These are phyloP conservation scores for Monilinia fructicola DNA, from an alignment of 2,329 filamentous ascomycete species.

Conservation along the genomic window DNA sequence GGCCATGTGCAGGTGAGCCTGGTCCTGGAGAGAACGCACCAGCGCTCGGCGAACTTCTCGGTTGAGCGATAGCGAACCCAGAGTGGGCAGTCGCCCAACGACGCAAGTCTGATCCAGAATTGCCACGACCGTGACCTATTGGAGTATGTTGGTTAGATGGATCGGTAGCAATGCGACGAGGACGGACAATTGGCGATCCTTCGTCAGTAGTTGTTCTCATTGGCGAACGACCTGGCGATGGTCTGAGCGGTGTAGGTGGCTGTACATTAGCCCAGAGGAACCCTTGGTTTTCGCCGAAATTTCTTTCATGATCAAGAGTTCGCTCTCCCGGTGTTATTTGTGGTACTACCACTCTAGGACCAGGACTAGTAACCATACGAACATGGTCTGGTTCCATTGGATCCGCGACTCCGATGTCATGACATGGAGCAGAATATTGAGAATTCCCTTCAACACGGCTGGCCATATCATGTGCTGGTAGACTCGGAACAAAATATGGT, in stretches of 20 bases:
- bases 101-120: slow-evolving; percentile 6
- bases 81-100: not conserved
- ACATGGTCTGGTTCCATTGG: not conserved
- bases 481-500: too few relatives aligned
- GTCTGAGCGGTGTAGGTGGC: not conserved
- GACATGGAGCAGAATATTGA: not conserved
- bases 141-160: not conserved
- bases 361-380: not conserved
- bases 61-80: not conserved
- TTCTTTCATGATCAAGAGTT: not conserved
- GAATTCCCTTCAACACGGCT: not conserved
- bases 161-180: not conserved
- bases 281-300: not conserved
- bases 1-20: not conserved
- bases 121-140: not conserved
- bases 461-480: not conserved
- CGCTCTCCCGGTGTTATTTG: not conserved
- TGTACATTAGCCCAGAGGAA: not conserved
- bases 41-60: not conserved
- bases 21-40: not conserved
- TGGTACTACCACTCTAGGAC: slow-evolving; percentile 5
- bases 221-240: not conserved
- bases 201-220: slow-evolving; percentile 13
- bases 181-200: slow-evolving; percentile 17
- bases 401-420: not conserved